These are phyloP conservation scores for Apiotrichum veenhuisii DNA, from an alignment of 1,284 basidiomycete genomes.

Conservation along the genomic window DNA sequence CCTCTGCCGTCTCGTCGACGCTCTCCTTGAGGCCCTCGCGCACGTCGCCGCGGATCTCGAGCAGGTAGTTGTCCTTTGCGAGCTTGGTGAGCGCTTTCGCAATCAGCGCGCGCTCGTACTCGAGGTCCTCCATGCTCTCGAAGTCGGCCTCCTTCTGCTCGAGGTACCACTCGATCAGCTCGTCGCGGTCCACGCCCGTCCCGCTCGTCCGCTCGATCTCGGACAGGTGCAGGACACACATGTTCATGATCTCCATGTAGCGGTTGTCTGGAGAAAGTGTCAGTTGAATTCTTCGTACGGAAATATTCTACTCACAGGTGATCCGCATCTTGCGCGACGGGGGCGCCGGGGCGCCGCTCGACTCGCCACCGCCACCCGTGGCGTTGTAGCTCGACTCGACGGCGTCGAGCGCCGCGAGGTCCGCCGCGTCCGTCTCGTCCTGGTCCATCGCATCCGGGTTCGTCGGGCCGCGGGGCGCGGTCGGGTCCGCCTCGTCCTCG, in stretches of 20 bases:
- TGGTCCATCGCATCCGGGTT: constrained; percentile 59
- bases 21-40: constrained; percentile 68
- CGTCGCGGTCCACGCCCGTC: constrained; percentile 76
- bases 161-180: constrained; percentile 94
- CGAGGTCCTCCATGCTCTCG: constrained; percentile 80
- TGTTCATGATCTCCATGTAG: constrained; percentile 84
- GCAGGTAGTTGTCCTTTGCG: constrained; percentile 83
- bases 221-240: constrained; percentile 69
- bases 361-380: constrained; percentile 44
- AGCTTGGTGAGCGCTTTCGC: constrained; percentile 84
- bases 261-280: constrained; percentile 63
- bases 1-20: constrained; percentile 34
- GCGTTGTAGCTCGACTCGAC: constrained; percentile 45
- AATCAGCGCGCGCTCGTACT: constrained; percentile 85
- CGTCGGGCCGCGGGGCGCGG: constrained; percentile 16
- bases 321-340: constrained; percentile 70
- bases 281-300: too few relatives aligned
- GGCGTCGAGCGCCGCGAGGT: constrained; percentile 53
- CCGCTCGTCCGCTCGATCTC: constrained; percentile 73
- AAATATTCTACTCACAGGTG: constrained; percentile 53
- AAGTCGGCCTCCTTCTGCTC: constrained; percentile 82
- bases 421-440: constrained; percentile 59
- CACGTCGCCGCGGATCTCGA: constrained; percentile 76
- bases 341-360: constrained; percentile 2
- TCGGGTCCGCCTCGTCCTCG: constrained; percentile 64